A percentile compares a stretch with the other conserved stretches of the same genome.
phyloP scores from a whole-genome alignment of 2,329 filamentous ascomycete genomes.

The Fusarium bactridioides region DNA sequence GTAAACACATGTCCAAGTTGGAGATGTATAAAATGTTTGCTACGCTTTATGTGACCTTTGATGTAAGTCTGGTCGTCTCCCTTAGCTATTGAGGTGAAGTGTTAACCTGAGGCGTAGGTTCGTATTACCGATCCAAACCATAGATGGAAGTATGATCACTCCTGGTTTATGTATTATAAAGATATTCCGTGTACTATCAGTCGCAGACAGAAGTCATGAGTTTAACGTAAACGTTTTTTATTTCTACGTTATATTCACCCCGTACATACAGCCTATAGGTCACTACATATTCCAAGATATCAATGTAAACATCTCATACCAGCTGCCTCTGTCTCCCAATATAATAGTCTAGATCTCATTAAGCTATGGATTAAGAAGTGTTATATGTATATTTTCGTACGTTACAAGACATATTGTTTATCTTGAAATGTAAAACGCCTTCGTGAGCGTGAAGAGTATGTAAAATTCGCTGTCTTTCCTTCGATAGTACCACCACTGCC shows the following conservation, averaged over 20 bases:
- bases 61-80: not conserved
- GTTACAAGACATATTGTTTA: too few relatives aligned
- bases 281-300: too few relatives aligned
- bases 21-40: conserved; percentile 34
- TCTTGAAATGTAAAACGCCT: too few relatives aligned
- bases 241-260: not conserved
- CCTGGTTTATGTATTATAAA: conserved; percentile 34
- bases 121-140: conserved; percentile 10
- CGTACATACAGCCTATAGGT: rapidly evolving
- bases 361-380: rapidly evolving
- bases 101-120: not conserved
- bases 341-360: too few relatives aligned
- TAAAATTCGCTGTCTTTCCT: too few relatives aligned
- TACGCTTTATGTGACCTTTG: conserved; percentile 22
- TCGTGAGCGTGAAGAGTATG: too few relatives aligned
- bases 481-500: not conserved
- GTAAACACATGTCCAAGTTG: conserved; percentile 28
- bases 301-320: too few relatives aligned
- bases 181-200: conserved; percentile 27
- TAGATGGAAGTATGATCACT: conserved; percentile 28
- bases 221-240: not conserved
- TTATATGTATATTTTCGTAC: too few relatives aligned
- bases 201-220: not conserved
- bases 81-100: rapidly evolving
- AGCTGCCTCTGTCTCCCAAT: rapidly evolving